A percentile compares a stretch with the other conserved stretches of the same genome.
phyloP scores from a whole-genome alignment of 345 rosid genomes.

The Aquilaria yunnanensis region DNA sequence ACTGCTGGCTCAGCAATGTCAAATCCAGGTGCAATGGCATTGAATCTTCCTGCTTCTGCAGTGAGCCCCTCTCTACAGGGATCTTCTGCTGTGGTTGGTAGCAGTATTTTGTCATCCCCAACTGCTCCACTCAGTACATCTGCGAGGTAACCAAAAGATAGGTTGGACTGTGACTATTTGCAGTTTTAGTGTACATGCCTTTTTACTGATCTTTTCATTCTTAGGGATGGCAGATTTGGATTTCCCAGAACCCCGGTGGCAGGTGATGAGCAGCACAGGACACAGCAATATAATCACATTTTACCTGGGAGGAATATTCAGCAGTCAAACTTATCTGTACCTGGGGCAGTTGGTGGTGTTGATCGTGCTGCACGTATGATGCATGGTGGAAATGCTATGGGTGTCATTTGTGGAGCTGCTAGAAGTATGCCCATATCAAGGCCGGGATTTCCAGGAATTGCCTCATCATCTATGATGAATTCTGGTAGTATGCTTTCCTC shows the following conservation, averaged over 20 bases:
- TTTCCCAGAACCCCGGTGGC: slow-evolving; percentile 60
- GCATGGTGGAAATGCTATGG: slow-evolving; percentile 67
- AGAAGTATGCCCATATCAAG: slow-evolving; percentile 62
- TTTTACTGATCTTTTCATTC: slow-evolving; percentile 1
- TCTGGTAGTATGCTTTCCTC: slow-evolving; percentile 58
- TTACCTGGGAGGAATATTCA: slow-evolving; percentile 50
- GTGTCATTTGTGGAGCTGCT: slow-evolving; percentile 48
- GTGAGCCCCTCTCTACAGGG: slow-evolving; percentile 51
- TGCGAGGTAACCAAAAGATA: slow-evolving; percentile 31
- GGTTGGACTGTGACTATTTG: slow-evolving; percentile 11
- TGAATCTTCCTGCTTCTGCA: slow-evolving; percentile 51
- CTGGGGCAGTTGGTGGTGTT: slow-evolving; percentile 53
- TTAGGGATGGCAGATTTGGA: slow-evolving; percentile 63
- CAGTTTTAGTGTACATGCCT: slow-evolving; percentile 1
- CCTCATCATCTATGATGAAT: slow-evolving; percentile 52
- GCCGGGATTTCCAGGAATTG: slow-evolving; percentile 65
- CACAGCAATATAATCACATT: slow-evolving; percentile 60
- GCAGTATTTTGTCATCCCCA: slow-evolving; percentile 44
- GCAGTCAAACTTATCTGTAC: slow-evolving; percentile 56
- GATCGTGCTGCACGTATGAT: slow-evolving; percentile 50
- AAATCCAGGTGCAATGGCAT: slow-evolving; percentile 54
- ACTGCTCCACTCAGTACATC: slow-evolving; percentile 51
- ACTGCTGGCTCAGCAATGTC: slow-evolving; percentile 37
- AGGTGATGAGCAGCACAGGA: slow-evolving; percentile 69
- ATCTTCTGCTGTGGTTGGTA: slow-evolving; percentile 47